Conservation (phyloP, 2,329 filamentous ascomycete species). For the Chaetomiaceae sp. region DNA sequence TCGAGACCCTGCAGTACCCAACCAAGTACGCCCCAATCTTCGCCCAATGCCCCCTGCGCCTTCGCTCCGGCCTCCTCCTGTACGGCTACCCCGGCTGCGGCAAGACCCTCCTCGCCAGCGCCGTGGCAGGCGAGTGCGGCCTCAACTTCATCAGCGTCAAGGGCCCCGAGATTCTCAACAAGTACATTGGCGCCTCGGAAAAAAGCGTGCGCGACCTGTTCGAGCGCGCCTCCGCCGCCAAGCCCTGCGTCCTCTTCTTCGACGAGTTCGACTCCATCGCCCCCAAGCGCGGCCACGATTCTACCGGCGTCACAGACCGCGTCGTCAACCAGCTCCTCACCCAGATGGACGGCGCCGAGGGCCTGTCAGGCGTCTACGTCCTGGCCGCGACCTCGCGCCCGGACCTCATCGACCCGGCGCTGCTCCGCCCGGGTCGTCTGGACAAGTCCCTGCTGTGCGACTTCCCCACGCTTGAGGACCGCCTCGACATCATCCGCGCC, state of each 20-base stretch:
- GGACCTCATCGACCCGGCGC: conserved; percentile 89
- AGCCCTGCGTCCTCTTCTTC: conserved; percentile 94
- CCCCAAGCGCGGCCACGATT: conserved; percentile 93
- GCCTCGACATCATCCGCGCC: conserved; percentile 81
- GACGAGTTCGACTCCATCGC: conserved; percentile 98
- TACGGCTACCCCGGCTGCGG: conserved; percentile 96
- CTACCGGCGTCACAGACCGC: conserved; percentile 94
- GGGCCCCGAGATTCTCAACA: conserved; percentile 96
- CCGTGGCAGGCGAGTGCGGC: conserved; percentile 95
- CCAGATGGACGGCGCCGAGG: conserved; percentile 98
- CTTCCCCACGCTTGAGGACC: conserved; percentile 74
- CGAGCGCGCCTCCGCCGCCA: conserved; percentile 82
- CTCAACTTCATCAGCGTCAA: conserved; percentile 99
- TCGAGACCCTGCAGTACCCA: conserved; percentile 94
- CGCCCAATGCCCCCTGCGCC: conserved; percentile 87
- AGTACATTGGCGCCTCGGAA: conserved; percentile 96
- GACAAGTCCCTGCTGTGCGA: conserved; percentile 93
- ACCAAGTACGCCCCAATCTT: conserved; percentile 98
- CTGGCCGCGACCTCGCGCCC: conserved; percentile 90
- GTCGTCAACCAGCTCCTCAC: conserved; percentile 98
- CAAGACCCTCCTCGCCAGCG: conserved; percentile 91
- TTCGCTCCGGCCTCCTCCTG: conserved; percentile 85
- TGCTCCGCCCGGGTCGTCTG: conserved; percentile 83
- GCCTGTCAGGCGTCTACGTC: conserved; percentile 90
- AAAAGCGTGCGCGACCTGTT: conserved; percentile 96